Evolutionary conservation across 2,329 filamentous ascomycete species (phyloP), one percentile per base, ranked within the genome.

Genomic region (Aspergillus viridinutans): DNA sequence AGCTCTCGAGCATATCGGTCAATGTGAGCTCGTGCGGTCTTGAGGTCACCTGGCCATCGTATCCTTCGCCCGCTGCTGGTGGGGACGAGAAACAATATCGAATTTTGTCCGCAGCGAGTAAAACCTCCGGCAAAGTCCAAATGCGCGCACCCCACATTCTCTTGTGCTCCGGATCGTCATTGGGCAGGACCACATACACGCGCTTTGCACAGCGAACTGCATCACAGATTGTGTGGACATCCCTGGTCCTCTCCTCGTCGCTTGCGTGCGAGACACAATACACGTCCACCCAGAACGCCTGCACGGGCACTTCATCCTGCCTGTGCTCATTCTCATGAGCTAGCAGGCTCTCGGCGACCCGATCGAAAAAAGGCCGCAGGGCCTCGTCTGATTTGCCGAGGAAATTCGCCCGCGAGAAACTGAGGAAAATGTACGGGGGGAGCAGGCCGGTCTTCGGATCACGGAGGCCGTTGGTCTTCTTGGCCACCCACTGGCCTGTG

Each of bases 181-280:
- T 49, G 20, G 56, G 61, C 28, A 61, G 49, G 23, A 63, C 53
- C 12, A 63, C 52, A 32, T 61, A 61, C 3, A 63, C 59, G 2
- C 59, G 57, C 21, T 52, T 50, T 4, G 61, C 59, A 26, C 58
- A 53, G 43, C 61, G 61, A 38, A 63, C 59, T 0, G 57, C 57
- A 43, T 63, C 61, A 23, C 59, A 60, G 26, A 63, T 63, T 1
- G 59, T 55, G 52, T 63, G 54, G 14, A 62, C 53, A 38, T 63
- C 61, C 40, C 58, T 55, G 10, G 57, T 54, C 1, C 23, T 53
- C 25, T 52, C 17, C 9, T 49, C 29, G 20, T 58, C 26, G 32
- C 4, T 53, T 35, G 28, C 35, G 10, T 47, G 29, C 20, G 56
- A 53, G 10, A 61, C 52, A 43, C 61, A 63, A 26, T 59, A 55